These are phyloP conservation scores for Nannochloris sp. DNA, from an alignment of 139 green algal genomes.

Conservation along the genomic window DNA sequence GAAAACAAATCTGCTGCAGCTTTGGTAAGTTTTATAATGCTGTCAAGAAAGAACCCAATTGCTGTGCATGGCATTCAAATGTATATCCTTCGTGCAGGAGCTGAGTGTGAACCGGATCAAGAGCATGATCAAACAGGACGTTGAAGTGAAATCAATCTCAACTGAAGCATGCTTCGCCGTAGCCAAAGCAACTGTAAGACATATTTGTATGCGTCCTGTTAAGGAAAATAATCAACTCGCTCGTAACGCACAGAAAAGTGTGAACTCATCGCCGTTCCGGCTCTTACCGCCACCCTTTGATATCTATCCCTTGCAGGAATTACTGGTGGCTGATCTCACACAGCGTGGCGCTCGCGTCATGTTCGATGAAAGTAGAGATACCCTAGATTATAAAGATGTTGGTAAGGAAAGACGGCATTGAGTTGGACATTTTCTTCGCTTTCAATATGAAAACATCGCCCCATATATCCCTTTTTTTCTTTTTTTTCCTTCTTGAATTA, in stretches of 20 bases:
- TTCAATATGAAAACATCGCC: too few relatives aligned
- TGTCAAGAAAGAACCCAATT: background rate
- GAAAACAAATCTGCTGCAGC: background rate
- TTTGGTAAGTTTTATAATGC: background rate
- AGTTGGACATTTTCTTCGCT: background rate
- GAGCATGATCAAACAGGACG: slow-evolving; percentile 10
- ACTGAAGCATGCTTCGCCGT: slow-evolving; percentile 25
- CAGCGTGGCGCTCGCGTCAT: background rate
- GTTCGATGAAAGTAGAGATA: background rate
- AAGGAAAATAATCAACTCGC: too few relatives aligned
- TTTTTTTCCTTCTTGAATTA: background rate
- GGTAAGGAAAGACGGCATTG: background rate
- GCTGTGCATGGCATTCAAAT: background rate
- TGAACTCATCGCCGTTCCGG: too few relatives aligned
- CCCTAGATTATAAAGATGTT: background rate
- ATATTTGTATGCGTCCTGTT: too few relatives aligned
- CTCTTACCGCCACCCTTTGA: background rate
- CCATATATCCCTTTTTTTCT: too few relatives aligned
- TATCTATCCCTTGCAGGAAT: background rate
- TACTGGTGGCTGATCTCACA: background rate
- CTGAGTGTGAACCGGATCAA: slow-evolving; percentile 13
- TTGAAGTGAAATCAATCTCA: slow-evolving; percentile 17
- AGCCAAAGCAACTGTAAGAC: slow-evolving; percentile 17
- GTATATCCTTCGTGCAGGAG: background rate
- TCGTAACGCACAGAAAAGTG: too few relatives aligned